Percentiles rank a stretch among this genome's conserved stretches.
phyloP scores from a whole-genome alignment of 768 basidiomycete genomes.

The Kwoniella sp. region DNA sequence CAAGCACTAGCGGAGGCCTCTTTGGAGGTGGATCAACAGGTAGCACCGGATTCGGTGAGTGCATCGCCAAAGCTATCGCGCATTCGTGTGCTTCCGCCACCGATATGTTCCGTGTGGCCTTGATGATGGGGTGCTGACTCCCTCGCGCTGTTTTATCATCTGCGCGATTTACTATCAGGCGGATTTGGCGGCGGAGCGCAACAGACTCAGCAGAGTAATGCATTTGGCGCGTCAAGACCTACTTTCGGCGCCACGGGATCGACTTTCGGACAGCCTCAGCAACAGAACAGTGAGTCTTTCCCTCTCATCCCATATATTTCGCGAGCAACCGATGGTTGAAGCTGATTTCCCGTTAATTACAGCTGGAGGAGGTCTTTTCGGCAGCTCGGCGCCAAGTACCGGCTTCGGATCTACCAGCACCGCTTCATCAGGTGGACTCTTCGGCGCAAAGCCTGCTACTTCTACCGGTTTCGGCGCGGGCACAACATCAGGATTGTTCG shows the following conservation, averaged over 20 bases:
- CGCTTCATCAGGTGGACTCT: conserved; percentile 33
- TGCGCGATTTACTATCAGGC: conserved; percentile 46
- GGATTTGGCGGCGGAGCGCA: conserved; percentile 63
- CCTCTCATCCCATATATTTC: not conserved
- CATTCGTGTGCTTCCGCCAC: not conserved
- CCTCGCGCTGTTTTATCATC: not conserved
- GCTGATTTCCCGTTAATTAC: not conserved
- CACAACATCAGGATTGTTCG: conserved; percentile 47
- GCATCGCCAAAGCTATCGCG: too few relatives aligned
- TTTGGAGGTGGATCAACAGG: conserved; percentile 28
- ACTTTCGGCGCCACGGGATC: conserved; percentile 59
- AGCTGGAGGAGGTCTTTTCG: conserved; percentile 32
- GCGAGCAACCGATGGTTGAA: not conserved
- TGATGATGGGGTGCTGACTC: not conserved
- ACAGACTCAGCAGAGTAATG: conserved; percentile 58
- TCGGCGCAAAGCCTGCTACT: conserved; percentile 57
- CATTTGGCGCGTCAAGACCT: conserved; percentile 59
- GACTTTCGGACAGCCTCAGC: conserved; percentile 64
- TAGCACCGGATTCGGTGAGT: conserved; percentile 22
- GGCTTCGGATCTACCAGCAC: conserved; percentile 42
- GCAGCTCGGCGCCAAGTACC: conserved; percentile 19
- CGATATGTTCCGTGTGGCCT: not conserved
- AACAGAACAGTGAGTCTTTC: conserved; percentile 15
- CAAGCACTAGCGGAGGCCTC: conserved; percentile 30
- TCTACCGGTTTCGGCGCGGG: conserved; percentile 12